phyloP scores from a whole-genome alignment of 331 rosid genomes.

The Acacia pycnantha region DNA sequence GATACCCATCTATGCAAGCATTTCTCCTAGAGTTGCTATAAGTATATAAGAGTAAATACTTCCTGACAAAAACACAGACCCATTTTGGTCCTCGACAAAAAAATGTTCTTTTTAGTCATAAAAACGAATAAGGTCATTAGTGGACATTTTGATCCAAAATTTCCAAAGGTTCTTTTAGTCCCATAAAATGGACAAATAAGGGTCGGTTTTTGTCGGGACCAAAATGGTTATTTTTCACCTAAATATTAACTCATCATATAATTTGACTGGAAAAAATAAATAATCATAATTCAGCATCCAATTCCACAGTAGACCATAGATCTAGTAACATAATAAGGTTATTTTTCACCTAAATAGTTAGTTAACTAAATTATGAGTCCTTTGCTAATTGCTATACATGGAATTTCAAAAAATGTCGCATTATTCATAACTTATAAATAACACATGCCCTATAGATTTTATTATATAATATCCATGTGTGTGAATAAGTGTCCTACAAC shows the following conservation, averaged over 20 bases:
- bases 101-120: too few relatives aligned
- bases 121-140: too few relatives aligned
- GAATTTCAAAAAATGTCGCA: background rate
- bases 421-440: background rate
- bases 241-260: background rate
- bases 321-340: background rate
- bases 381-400: background rate
- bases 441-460: background rate
- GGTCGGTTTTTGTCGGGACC: too few relatives aligned
- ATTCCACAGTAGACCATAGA: background rate
- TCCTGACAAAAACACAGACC: too few relatives aligned
- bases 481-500: background rate
- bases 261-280: background rate
- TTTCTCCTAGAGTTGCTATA: background rate
- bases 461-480: background rate
- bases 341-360: background rate
- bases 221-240: too few relatives aligned
- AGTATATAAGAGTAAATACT: too few relatives aligned
- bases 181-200: too few relatives aligned
- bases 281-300: background rate
- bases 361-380: background rate
- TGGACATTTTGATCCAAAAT: too few relatives aligned
- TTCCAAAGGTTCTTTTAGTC: too few relatives aligned
- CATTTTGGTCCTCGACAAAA: too few relatives aligned
- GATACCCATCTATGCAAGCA: background rate